Evolutionary conservation across 192 early-diverging fungal species (phyloP).

Genomic region (Podila minutissima): DNA sequence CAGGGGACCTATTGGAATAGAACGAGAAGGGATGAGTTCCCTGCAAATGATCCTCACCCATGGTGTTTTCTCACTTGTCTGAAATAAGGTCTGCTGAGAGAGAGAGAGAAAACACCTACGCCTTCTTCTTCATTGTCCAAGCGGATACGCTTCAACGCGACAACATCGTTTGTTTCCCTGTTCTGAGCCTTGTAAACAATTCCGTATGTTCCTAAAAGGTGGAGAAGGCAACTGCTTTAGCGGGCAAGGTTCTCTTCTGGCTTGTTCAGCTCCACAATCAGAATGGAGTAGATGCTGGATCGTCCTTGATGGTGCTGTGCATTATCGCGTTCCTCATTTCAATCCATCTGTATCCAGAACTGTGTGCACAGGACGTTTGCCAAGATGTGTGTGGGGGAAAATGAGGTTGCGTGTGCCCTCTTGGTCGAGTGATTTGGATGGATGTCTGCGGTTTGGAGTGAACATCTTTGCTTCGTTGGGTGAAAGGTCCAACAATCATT

Average conservation of each 20-base stretch:
- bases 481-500: too few species aligned
- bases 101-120: constrained; percentile 77
- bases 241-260: neutral
- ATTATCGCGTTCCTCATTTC: too few species aligned
- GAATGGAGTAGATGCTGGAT: too few species aligned
- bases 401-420: too few species aligned
- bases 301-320: too few species aligned
- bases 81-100: constrained; percentile 57
- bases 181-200: constrained; percentile 99
- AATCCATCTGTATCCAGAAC: too few species aligned
- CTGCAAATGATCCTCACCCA: neutral
- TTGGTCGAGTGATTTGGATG: too few species aligned
- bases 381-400: too few species aligned
- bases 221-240: neutral
- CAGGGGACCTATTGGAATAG: constrained; percentile 71
- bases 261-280: constrained; percentile 2
- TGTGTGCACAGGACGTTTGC: too few species aligned
- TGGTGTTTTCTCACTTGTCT: neutral
- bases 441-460: too few species aligned
- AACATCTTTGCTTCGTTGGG: too few species aligned
- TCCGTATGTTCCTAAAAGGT: constrained; percentile 85
- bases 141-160: constrained; percentile 95
- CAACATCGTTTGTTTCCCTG: constrained; percentile 93
- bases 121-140: constrained; percentile 92
- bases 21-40: neutral